Evolutionary conservation across 371 early-diverging fungal species (phyloP).

Genomic region (Umbelopsis sp.): DNA sequence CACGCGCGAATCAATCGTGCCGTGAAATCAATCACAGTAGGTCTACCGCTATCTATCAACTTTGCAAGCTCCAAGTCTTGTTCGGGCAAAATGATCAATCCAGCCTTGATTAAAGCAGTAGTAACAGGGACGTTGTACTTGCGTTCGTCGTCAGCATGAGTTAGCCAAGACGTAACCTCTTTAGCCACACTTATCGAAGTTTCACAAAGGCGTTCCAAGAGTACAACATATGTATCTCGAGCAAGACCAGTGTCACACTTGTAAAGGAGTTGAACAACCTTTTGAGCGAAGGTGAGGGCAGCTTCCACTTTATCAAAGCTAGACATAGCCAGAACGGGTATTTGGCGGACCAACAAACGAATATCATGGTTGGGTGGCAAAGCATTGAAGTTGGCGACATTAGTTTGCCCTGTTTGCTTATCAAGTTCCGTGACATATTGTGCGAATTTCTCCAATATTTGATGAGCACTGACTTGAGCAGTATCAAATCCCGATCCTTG

Average conservation of each 20-base stretch:
- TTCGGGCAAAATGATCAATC: conserved; percentile 76
- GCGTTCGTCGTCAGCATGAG: conserved; percentile 94
- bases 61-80: conserved; percentile 88
- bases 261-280: conserved; percentile 83
- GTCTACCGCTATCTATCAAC: conserved; percentile 76
- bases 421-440: conserved; percentile 79
- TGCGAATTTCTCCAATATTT: conserved; percentile 70
- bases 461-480: conserved; percentile 45
- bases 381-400: conserved; percentile 60
- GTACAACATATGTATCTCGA: conserved; percentile 79
- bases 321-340: conserved; percentile 65
- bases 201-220: conserved; percentile 84
- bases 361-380: conserved; percentile 84
- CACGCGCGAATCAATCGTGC: conserved; percentile 75
- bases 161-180: conserved; percentile 89
- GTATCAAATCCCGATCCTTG: conserved; percentile 10
- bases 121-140: conserved; percentile 88
- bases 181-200: conserved; percentile 74
- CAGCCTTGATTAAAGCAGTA: conserved; percentile 78
- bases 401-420: conserved; percentile 60
- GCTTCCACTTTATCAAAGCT: conserved; percentile 78
- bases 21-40: conserved; percentile 79
- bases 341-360: conserved; percentile 70
- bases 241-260: conserved; percentile 73
- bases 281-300: conserved; percentile 83